A percentile compares a stretch with the other conserved stretches of the same genome.
These are phyloP conservation scores for Violaceomyces palustris DNA, from an alignment of 1,284 basidiomycete species.

Conservation along the genomic window DNA sequence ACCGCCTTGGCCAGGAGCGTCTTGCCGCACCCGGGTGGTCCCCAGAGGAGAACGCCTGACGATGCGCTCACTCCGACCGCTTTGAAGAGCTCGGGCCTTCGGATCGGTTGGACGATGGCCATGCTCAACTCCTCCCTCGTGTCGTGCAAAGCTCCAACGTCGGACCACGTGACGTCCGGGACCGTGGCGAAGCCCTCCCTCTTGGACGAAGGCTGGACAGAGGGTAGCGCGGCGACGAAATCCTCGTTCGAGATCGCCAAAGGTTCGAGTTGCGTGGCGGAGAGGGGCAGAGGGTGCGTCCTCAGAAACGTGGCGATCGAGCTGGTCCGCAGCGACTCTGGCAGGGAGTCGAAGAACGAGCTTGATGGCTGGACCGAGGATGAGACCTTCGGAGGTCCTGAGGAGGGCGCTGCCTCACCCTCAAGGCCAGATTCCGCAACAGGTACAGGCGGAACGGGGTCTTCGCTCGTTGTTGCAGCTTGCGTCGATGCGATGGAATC, in stretches of 20 bases:
- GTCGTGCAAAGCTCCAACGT: constrained; percentile 82
- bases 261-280: constrained; percentile 69
- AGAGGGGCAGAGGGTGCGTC: constrained; percentile 74
- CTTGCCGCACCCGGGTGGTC: constrained; percentile 95
- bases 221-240: constrained; percentile 71
- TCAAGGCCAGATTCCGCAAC: too few species aligned
- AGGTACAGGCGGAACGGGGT: too few species aligned
- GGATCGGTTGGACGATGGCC: constrained; percentile 93
- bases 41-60: constrained; percentile 87
- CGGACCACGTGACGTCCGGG: constrained; percentile 89
- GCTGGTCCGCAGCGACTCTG: constrained; percentile 56
- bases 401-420: too few species aligned
- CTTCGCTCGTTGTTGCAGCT: too few species aligned
- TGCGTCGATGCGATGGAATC: neutral
- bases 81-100: constrained; percentile 79
- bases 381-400: too few species aligned
- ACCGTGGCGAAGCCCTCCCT: constrained; percentile 96
- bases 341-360: constrained; percentile 44
- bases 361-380: constrained; percentile 22
- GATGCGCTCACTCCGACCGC: constrained; percentile 74
- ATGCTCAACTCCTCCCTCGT: constrained; percentile 89
- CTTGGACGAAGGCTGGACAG: constrained; percentile 91
- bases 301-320: constrained; percentile 85
- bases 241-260: constrained; percentile 67
- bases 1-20: constrained; percentile 93